Conservation (phyloP, 225 moss, liverwort and hornwort species). For the Physcomitrellopsis africana region DNA sequence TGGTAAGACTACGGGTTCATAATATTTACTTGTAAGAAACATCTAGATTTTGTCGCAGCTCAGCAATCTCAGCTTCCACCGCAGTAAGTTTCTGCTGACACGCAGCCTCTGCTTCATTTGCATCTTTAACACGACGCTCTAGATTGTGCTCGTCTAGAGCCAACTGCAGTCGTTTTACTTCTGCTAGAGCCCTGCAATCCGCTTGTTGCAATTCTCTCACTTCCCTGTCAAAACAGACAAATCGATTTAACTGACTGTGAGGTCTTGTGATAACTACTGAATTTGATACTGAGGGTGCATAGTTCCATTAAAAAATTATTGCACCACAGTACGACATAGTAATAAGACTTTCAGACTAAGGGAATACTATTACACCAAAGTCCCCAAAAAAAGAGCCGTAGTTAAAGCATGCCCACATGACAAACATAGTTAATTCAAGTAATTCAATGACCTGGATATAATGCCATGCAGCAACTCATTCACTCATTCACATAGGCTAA, state of each 20-base stretch:
- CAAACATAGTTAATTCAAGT: no score
- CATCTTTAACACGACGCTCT: constrained; percentile 92
- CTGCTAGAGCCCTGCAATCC: constrained; percentile 81
- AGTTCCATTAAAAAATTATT: not conserved
- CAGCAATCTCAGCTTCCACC: constrained; percentile 89
- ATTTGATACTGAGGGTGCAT: not conserved
- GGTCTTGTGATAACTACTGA: constrained; percentile 17
- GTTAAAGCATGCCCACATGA: not conserved
- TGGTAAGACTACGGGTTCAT: constrained; percentile 12
- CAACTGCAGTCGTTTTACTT: constrained; percentile 74
- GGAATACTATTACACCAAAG: constrained; percentile 20
- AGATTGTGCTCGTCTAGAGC: constrained; percentile 85
- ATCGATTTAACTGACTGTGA: constrained; percentile 18
- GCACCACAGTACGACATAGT: not conserved
- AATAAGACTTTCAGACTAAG: constrained; percentile 26
- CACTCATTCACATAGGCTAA: not conserved
- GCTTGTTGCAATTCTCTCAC: constrained; percentile 74
- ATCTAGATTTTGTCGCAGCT: constrained; percentile 74
- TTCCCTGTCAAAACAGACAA: constrained; percentile 51
- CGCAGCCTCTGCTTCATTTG: constrained; percentile 93
- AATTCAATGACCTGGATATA: not conserved
- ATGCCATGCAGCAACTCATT: not conserved
- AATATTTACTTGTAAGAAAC: constrained; percentile 67
- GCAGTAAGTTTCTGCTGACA: constrained; percentile 90
- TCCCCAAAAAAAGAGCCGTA: not conserved